Conservation (phyloP, 192 early-diverging fungal genomes). For the Neocallimastix lanati region DNA sequence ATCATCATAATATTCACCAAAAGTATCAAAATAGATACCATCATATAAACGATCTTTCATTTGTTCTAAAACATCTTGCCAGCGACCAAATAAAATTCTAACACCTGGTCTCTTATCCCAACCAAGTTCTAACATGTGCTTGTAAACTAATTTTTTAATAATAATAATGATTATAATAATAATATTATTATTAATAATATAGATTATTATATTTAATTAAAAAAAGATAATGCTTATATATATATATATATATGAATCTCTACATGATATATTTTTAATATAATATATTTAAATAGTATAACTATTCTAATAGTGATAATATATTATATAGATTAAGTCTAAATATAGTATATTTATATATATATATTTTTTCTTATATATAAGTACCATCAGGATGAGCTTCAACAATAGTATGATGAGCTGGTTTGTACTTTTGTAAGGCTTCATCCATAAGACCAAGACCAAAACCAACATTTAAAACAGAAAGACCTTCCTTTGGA, state of each 20-base stretch:
- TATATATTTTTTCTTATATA: too few relatives aligned
- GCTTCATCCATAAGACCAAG: slow-evolving; percentile 76
- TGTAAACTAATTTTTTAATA: background rate
- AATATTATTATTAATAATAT: too few relatives aligned
- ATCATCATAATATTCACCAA: slow-evolving; percentile 43
- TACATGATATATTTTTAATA: too few relatives aligned
- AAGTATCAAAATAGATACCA: slow-evolving; percentile 89
- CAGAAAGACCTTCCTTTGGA: slow-evolving; percentile 16
- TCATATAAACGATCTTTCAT: slow-evolving; percentile 66
- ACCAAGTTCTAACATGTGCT: background rate
- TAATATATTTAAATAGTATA: too few relatives aligned
- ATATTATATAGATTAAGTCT: too few relatives aligned
- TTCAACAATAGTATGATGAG: slow-evolving; percentile 78
- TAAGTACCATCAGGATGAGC: slow-evolving; percentile 86
- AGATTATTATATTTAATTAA: too few relatives aligned
- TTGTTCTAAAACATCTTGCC: slow-evolving; percentile 47
- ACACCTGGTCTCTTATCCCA: slow-evolving; percentile 50
- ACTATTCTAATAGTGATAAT: too few relatives aligned
- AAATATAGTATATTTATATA: too few relatives aligned
- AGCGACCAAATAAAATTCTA: slow-evolving; percentile 70
- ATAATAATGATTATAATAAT: too few relatives aligned
- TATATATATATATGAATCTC: too few relatives aligned
- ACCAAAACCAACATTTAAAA: slow-evolving; percentile 73
- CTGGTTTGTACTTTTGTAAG: slow-evolving; percentile 53
- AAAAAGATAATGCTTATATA: too few relatives aligned